Base-by-base conservation (phyloP, 495 filamentous ascomycete species). In the Penicillium cataractarum region DNA sequence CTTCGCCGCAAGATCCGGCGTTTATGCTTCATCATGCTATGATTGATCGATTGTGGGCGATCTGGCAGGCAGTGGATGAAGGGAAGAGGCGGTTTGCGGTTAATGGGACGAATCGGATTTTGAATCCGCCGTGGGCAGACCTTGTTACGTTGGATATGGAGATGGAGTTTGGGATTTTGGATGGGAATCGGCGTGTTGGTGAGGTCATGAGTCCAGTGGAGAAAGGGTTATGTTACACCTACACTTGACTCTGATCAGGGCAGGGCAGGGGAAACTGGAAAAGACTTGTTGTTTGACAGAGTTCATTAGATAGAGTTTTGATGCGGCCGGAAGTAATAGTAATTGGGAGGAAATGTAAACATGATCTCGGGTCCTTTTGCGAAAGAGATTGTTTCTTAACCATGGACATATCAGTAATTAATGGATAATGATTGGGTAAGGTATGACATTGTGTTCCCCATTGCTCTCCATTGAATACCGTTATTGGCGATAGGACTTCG, bases 1-100 rank as follows among this genome's bases (percentile, higher is more conserved):
- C 71, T 2, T 72, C 67, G 5, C 64, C 69, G 26, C 71, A 74
- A 33, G 86, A 89, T 61, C 85, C 84, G 5, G 67, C 83, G 0
- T 87, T 87, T 66, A 84, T 81, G 64, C 76, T 87, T 55, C 85
- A 87, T 65, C 84, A 87, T 62, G 76, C 74, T 5, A 77, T 84
- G 64, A 69, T 88, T 0, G 86, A 87, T 66, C 78, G 84, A 1
- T 33, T 87, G 17, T 89, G 84, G 84, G 80, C 78, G 75, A 67
- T 76, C 19, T 89, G 86, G 86, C 84, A 87, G 68, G 57, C 40
- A 6, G 10, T 8, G 19, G 68, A 70, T 39, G 67, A 64, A 8
- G 21, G 9, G 29, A 61, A 39, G 35, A 61, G 67, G 19, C 63
- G 65, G 32, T 24, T 51, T 31, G 68, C 68, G 51, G 24, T 76